Conservation (phyloP, 2,329 filamentous ascomycete species). For the Diaporthe destruens region DNA sequence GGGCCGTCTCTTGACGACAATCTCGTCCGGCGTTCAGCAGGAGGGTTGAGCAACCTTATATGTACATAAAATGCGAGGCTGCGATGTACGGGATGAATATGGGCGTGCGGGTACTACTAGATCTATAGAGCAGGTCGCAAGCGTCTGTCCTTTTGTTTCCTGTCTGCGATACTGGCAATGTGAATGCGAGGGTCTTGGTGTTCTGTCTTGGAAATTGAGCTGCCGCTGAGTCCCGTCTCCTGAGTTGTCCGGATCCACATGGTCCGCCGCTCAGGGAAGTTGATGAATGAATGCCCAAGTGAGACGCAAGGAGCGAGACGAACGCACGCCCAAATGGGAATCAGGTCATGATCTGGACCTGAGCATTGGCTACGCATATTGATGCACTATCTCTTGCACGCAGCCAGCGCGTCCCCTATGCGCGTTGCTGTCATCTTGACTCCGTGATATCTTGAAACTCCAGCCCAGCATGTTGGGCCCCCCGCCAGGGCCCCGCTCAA, state of each 20-base stretch:
- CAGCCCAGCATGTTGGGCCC: constrained; percentile 10
- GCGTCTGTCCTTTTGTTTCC: constrained; percentile 33
- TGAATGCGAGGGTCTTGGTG: constrained; percentile 9
- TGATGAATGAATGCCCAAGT: neutral
- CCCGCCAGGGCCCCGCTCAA: neutral
- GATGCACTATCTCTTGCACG: constrained; percentile 22
- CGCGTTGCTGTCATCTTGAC: neutral
- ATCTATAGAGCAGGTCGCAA: constrained; percentile 36
- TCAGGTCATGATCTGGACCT: constrained; percentile 21
- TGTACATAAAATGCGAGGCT: constrained; percentile 34
- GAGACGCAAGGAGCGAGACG: neutral
- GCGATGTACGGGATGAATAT: constrained; percentile 31
- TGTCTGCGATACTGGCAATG: constrained; percentile 37
- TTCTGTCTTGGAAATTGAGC: neutral
- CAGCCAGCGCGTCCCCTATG: neutral
- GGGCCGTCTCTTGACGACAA: constrained; percentile 23
- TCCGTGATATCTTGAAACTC: constrained; percentile 31
- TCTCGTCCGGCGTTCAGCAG: constrained; percentile 26
- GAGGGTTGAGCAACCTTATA: constrained; percentile 1
- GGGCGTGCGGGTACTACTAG: constrained; percentile 33
- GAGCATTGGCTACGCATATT: constrained; percentile 17
- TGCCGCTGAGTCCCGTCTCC: neutral
- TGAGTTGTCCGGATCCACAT: neutral
- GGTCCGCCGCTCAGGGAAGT: neutral
- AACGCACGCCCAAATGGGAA: too few species aligned